These are phyloP conservation scores for Gossypium stocksii DNA, from an alignment of 345 rosid species.

Conservation along the genomic window DNA sequence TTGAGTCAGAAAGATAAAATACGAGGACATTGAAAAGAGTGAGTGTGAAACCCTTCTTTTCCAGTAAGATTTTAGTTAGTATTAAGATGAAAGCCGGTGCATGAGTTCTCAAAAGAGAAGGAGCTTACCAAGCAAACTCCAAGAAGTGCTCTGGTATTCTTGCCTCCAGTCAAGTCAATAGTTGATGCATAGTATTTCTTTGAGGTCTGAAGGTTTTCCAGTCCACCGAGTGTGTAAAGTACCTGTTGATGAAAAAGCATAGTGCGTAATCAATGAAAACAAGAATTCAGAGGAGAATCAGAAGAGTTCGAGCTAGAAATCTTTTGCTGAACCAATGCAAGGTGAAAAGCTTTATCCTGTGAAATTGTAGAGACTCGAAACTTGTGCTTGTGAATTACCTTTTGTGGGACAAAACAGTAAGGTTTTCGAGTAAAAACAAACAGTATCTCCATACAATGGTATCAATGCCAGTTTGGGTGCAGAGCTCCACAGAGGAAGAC, in stretches of 20 bases:
- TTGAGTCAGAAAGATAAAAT: constrained; percentile 12
- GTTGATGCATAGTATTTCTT: constrained; percentile 88
- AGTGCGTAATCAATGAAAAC: neutral
- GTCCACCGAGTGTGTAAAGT: constrained; percentile 87
- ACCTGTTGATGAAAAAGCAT: constrained; percentile 44
- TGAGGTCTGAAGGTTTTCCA: constrained; percentile 77
- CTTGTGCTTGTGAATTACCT: neutral
- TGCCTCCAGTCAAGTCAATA: constrained; percentile 83
- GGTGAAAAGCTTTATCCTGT: neutral
- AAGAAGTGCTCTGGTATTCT: constrained; percentile 78
- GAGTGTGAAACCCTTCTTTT: neutral
- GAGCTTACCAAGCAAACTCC: constrained; percentile 86
- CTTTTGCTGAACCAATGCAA: constrained; percentile 3
- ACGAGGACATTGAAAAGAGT: neutral
- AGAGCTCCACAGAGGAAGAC: no score
- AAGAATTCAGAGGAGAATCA: neutral
- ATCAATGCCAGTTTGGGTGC: neutral
- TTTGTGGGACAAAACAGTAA: neutral
- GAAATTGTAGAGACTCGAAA: neutral
- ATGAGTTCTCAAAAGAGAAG: neutral
- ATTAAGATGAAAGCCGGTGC: neutral
- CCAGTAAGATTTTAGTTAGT: neutral
- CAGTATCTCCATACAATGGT: neutral
- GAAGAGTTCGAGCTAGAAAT: neutral
- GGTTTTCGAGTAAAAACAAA: neutral